These are phyloP conservation scores for Lophiotrema nucula DNA, from an alignment of 495 filamentous ascomycete species.

Conservation along the genomic window DNA sequence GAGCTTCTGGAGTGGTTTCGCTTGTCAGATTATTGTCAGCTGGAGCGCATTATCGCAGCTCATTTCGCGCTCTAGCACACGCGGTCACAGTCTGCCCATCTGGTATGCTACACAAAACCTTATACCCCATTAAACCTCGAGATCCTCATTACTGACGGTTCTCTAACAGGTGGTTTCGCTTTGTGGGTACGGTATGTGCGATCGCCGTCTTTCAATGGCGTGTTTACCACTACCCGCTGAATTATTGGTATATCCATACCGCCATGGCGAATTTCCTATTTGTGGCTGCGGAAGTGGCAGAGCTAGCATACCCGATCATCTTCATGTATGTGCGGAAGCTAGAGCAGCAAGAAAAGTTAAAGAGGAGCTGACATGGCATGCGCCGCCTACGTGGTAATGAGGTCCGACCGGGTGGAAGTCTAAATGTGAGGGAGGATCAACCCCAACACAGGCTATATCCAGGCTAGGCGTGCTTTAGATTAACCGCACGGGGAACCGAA, in stretches of 20 bases:
- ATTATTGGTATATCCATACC: constrained; percentile 11
- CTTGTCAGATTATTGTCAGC: constrained; percentile 5
- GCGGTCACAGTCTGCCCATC: constrained; percentile 4
- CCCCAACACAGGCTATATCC: too few species aligned
- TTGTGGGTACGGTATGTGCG: constrained; percentile 10
- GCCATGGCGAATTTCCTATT: constrained; percentile 8
- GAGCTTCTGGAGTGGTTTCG: constrained; percentile 14
- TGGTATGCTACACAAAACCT: not conserved
- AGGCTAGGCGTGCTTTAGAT: too few species aligned
- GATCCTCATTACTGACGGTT: too few species aligned
- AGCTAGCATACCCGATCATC: constrained; percentile 7
- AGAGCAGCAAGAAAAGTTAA: not conserved
- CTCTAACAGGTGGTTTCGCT: constrained; percentile 3
- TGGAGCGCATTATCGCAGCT: constrained; percentile 6
- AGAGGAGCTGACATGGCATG: too few species aligned
- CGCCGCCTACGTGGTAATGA: too few species aligned
- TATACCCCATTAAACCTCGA: too few species aligned
- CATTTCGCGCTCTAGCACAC: constrained; percentile 1
- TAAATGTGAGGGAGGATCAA: too few species aligned
- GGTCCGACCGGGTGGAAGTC: not conserved
- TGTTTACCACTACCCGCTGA: not conserved
- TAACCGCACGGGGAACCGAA: too few species aligned
- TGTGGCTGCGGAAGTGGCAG: constrained; percentile 7
- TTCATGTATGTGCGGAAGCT: constrained; percentile 4
- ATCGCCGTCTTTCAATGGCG: constrained; percentile 17